A percentile compares a stretch with the other conserved stretches of the same genome.
Evolutionary conservation across 2,329 filamentous ascomycete genomes (phyloP).

Genomic region (Aureobasidium sp.): DNA sequence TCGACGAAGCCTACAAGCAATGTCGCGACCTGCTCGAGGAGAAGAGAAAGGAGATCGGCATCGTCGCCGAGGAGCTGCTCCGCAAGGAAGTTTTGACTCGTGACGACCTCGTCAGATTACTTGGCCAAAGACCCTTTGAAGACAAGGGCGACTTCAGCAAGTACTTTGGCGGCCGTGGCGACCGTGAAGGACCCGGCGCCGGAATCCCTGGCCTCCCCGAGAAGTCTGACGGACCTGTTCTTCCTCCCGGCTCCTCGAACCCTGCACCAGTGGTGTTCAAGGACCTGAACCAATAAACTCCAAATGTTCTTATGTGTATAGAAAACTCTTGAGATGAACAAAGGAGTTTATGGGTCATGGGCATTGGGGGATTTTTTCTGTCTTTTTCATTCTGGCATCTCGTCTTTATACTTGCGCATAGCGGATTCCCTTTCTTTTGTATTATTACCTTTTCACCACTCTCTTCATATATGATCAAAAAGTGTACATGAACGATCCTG

Average conservation of each 20-base stretch:
- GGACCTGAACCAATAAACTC: constrained; percentile 1
- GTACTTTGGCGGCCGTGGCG: constrained; percentile 58
- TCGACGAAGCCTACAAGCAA: constrained; percentile 86
- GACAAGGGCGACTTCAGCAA: constrained; percentile 87
- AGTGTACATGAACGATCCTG: not conserved
- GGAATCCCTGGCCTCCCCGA: constrained; percentile 10
- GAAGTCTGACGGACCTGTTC: constrained; percentile 9
- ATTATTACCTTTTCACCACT: not conserved
- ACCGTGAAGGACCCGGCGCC: constrained; percentile 34
- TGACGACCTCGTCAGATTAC: constrained; percentile 83
- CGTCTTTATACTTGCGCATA: constrained; percentile 7
- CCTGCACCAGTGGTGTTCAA: constrained; percentile 14
- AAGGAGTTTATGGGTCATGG: not conserved
- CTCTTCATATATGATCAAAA: not conserved
- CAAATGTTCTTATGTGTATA: not conserved
- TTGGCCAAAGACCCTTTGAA: constrained; percentile 76
- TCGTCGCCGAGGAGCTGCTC: constrained; percentile 88
- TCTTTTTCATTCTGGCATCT: not conserved
- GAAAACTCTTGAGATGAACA: not conserved
- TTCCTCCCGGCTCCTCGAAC: constrained; percentile 9
- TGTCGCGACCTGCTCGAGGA: constrained; percentile 74
- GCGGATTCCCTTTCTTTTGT: constrained; percentile 11
- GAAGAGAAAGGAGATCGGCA: constrained; percentile 80
- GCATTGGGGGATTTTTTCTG: not conserved
- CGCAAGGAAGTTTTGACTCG: constrained; percentile 83